Conservation (phyloP, 208 protist genomes). For the Acanthamoeba triangularis region DNA sequence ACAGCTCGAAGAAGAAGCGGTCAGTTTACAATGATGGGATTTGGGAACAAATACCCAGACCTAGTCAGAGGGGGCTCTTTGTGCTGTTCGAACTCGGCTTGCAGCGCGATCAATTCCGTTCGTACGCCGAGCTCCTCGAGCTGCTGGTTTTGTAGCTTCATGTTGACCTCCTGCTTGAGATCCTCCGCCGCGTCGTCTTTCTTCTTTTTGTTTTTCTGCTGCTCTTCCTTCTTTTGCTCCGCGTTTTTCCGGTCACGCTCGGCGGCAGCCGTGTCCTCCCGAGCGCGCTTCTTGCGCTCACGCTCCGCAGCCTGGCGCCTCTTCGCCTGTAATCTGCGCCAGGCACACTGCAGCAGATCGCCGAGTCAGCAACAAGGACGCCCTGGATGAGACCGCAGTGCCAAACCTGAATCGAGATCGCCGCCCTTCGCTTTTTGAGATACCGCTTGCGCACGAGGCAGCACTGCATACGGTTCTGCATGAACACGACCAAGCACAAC, state of each 20-base stretch:
- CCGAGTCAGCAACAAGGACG: not conserved
- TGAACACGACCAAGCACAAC: not conserved
- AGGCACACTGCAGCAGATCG: not conserved
- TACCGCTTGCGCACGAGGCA: not conserved
- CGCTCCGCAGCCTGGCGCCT: not conserved
- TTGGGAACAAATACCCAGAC: not conserved
- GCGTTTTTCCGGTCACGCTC: not conserved
- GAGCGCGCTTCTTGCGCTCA: not conserved
- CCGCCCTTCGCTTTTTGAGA: not conserved
- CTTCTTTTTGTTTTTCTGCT: not conserved
- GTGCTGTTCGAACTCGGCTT: not conserved
- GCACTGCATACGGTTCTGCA: not conserved
- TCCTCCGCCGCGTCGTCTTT: not conserved
- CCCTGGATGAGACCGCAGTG: not conserved
- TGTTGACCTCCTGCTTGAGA: not conserved
- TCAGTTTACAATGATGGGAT: too few species aligned
- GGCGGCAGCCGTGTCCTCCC: not conserved
- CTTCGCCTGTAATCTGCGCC: not conserved
- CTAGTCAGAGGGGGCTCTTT: not conserved
- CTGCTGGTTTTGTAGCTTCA: not conserved
- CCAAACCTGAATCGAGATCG: not conserved
- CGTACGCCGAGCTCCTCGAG: constrained; percentile 9
- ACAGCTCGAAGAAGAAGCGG: too few species aligned
- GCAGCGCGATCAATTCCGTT: not conserved
- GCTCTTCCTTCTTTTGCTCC: not conserved